Percentiles rank a stretch among this genome's conserved stretches.
These are phyloP conservation scores for Aureobasidium mangrovei DNA, from an alignment of 2,329 filamentous ascomycete genomes.

Conservation along the genomic window DNA sequence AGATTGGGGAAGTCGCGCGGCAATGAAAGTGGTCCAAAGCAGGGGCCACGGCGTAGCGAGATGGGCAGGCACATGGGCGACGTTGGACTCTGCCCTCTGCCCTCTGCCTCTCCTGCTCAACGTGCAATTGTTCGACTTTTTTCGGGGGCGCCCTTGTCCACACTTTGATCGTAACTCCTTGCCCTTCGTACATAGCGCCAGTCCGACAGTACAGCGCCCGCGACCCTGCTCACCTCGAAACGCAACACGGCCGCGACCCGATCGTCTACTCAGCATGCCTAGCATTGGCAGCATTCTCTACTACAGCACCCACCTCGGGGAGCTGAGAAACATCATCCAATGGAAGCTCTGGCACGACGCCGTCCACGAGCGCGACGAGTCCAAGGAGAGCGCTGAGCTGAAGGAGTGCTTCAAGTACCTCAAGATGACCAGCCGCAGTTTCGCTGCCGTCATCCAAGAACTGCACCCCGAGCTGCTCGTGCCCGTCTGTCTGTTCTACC, in stretches of 20 bases:
- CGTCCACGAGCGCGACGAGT: constrained; percentile 71
- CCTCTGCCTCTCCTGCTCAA: not conserved
- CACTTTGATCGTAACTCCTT: too few species aligned
- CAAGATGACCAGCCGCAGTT: constrained; percentile 83
- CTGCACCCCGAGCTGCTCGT: constrained; percentile 89
- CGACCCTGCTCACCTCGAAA: not conserved
- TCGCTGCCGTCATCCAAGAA: constrained; percentile 87
- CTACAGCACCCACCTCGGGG: constrained; percentile 27
- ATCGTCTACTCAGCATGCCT: constrained; percentile 13
- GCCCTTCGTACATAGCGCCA: too few species aligned
- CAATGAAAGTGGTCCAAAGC: not conserved
- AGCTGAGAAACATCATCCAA: constrained; percentile 32
- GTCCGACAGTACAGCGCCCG: too few species aligned
- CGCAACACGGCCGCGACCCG: not conserved
- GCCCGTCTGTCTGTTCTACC: constrained; percentile 84
- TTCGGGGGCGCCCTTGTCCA: not conserved
- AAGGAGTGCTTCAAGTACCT: constrained; percentile 81
- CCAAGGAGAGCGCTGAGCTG: constrained; percentile 65
- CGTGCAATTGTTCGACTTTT: constrained; percentile 7
- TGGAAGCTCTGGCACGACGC: constrained; percentile 89
- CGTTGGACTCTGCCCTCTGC: not conserved
- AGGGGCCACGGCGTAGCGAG: too few species aligned
- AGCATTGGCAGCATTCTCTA: constrained; percentile 20
- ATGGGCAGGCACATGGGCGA: too few species aligned
- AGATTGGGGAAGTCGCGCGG: constrained; percentile 7